phyloP scores from a whole-genome alignment of 345 rosid genomes.

The Excoecaria agallocha region DNA sequence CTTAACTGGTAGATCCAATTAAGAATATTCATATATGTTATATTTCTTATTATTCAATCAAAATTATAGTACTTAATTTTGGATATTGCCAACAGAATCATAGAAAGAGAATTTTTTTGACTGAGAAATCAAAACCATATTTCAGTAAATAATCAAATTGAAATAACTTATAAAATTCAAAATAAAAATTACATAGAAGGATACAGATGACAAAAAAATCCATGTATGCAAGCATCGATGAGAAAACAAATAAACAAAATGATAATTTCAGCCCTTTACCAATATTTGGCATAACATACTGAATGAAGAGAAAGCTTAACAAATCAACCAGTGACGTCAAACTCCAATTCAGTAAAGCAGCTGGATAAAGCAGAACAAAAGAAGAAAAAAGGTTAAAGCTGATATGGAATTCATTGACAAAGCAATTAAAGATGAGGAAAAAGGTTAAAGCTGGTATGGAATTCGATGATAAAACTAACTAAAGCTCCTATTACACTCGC shows the following conservation, averaged over 20 bases:
- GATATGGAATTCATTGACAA: background rate
- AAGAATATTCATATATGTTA: background rate
- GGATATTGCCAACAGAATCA: background rate
- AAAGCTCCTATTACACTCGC: too few species aligned
- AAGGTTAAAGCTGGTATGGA: too few species aligned
- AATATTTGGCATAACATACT: conserved; percentile 29
- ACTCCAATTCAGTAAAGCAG: conserved; percentile 47
- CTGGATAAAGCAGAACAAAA: conserved; percentile 26
- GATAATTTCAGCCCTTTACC: conserved; percentile 14
- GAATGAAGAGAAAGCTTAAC: conserved; percentile 44
- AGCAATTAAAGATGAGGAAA: background rate
- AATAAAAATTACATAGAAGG: background rate
- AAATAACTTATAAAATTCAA: background rate
- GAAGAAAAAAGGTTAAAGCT: background rate
- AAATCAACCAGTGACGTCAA: conserved; percentile 48
- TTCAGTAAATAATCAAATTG: conserved; percentile 1
- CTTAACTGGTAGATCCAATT: background rate
- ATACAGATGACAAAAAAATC: background rate
- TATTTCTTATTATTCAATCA: background rate
- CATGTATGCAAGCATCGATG: background rate
- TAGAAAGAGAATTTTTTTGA: background rate
- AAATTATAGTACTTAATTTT: background rate
- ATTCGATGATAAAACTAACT: too few species aligned
- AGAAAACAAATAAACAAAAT: background rate
- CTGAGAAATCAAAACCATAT: background rate